phyloP scores from a whole-genome alignment of 2,329 filamentous ascomycete species.

The Furcasterigmium sp. region DNA sequence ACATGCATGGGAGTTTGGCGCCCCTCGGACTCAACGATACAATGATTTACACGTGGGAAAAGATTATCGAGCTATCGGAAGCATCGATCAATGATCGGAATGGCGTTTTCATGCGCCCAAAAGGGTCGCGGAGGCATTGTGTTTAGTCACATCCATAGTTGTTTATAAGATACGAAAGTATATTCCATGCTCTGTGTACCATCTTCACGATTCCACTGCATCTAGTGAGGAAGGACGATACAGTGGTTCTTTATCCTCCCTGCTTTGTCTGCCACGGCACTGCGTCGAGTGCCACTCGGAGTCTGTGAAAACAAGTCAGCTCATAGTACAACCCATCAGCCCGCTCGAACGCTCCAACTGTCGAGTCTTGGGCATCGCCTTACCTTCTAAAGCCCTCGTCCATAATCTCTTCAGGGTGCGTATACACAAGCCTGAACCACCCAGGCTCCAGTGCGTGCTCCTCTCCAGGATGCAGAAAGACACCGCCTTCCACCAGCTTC shows the following conservation, averaged over 20 bases:
- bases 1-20: background rate
- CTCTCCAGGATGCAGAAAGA: conserved; percentile 44
- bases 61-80: background rate
- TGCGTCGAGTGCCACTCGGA: too few relatives aligned
- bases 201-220: too few relatives aligned
- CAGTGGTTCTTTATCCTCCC: too few relatives aligned
- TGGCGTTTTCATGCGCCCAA: too few relatives aligned
- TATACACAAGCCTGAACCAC: conserved; percentile 50
- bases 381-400: conserved; percentile 30
- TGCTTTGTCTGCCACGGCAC: too few relatives aligned
- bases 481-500: conserved; percentile 35
- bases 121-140: background rate
- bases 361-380: background rate
- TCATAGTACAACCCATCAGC: too few relatives aligned
- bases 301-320: too few relatives aligned
- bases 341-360: too few relatives aligned
- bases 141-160: background rate
- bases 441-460: conserved; percentile 40
- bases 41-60: background rate
- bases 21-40: background rate
- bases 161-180: background rate
- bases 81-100: background rate
- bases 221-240: too few relatives aligned
- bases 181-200: too few relatives aligned
- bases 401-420: conserved; percentile 27